Evolutionary conservation across 2,329 filamentous ascomycete genomes (phyloP).

Genomic region (Colletotrichum cordylinicola): DNA sequence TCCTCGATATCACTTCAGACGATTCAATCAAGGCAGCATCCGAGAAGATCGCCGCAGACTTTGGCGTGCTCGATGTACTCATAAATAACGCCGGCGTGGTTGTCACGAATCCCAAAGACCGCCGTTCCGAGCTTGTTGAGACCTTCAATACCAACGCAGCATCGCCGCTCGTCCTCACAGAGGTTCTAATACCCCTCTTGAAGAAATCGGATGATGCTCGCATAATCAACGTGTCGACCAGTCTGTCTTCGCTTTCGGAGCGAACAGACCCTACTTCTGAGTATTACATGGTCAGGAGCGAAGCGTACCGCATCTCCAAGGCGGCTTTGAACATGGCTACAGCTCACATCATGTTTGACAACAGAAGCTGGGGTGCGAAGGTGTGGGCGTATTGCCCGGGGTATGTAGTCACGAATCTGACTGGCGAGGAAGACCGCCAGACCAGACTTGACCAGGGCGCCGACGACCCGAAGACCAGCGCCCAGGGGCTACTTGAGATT

Average conservation of each 20-base stretch:
- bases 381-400: conserved; percentile 39
- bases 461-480: conserved; percentile 30
- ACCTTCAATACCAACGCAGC: conserved; percentile 51
- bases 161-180: conserved; percentile 31
- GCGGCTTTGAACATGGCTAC: conserved; percentile 42
- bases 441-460: conserved; percentile 29
- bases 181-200: conserved; percentile 36
- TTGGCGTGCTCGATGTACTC: conserved; percentile 60
- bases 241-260: conserved; percentile 34
- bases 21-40: conserved; percentile 59
- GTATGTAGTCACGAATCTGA: conserved; percentile 36
- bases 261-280: conserved; percentile 25
- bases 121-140: conserved; percentile 58
- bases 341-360: conserved; percentile 31
- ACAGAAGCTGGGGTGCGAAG: conserved; percentile 32
- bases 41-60: conserved; percentile 53
- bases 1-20: conserved; percentile 66
- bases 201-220: conserved; percentile 29
- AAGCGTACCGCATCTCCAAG: conserved; percentile 40
- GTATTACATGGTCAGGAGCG: conserved; percentile 21
- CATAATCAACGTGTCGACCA: conserved; percentile 38
- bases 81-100: conserved; percentile 66
- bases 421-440: conserved; percentile 30
- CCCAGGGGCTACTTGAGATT: conserved; percentile 28
- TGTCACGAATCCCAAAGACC: conserved; percentile 51